Evolutionary conservation across 805 yeast species (phyloP).

Genomic region (Komagataella kurtzmanii): DNA sequence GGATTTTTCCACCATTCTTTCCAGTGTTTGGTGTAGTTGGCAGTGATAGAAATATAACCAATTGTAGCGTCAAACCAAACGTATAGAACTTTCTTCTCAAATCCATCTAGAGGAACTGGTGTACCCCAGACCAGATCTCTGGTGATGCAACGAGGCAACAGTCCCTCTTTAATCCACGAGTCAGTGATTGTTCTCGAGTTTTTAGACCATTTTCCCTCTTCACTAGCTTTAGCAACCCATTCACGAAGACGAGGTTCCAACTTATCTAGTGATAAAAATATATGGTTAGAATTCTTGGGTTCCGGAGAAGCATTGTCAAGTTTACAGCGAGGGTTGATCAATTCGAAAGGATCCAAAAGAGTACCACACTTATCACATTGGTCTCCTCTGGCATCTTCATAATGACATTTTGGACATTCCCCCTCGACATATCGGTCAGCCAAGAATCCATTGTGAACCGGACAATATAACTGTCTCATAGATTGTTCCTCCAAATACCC

Average conservation of each 20-base stretch:
- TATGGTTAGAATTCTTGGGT: constrained; percentile 70
- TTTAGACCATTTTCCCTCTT: constrained; percentile 80
- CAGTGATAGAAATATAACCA: constrained; percentile 94
- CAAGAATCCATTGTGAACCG: constrained; percentile 75
- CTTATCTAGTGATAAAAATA: constrained; percentile 73
- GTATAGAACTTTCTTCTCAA: constrained; percentile 80
- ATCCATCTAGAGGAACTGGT: constrained; percentile 86
- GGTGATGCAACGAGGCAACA: constrained; percentile 89
- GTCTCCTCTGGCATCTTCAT: constrained; percentile 97
- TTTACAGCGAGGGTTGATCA: constrained; percentile 92
- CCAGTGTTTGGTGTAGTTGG: constrained; percentile 79
- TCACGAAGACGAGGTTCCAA: constrained; percentile 60
- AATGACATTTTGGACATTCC: constrained; percentile 87
- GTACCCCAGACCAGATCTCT: constrained; percentile 98
- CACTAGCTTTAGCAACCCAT: constrained; percentile 63
- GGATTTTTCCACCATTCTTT: constrained; percentile 90
- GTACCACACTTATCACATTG: constrained; percentile 97
- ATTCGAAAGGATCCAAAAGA: constrained; percentile 82
- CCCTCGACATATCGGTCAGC: constrained; percentile 98
- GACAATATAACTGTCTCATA: constrained; percentile 85
- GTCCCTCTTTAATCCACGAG: constrained; percentile 90
- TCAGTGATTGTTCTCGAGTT: constrained; percentile 82
- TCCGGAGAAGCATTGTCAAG: constrained; percentile 75
- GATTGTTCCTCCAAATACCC: constrained; percentile 76
- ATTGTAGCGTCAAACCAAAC: constrained; percentile 99